Evolutionary conservation across 208 protist species (phyloP).

Genomic region (Leishmania aethiopica): DNA sequence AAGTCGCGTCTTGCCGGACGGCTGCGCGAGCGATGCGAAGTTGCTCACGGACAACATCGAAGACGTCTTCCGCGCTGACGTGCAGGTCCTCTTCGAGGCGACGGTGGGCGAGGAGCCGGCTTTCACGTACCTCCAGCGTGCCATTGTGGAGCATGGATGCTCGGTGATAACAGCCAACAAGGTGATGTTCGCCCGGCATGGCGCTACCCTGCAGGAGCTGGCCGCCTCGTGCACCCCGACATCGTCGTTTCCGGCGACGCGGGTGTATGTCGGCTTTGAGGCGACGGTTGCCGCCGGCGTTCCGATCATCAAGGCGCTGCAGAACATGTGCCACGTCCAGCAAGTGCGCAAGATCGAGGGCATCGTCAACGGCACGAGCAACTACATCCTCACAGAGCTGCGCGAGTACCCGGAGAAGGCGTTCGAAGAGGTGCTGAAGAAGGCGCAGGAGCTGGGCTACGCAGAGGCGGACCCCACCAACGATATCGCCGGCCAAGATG

Average conservation of each 20-base stretch:
- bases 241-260: constrained; percentile 17
- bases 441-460: constrained; percentile 44
- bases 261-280: constrained; percentile 34
- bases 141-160: constrained; percentile 35
- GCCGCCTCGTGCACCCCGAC: constrained; percentile 15
- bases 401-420: constrained; percentile 29
- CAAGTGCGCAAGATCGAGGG: constrained; percentile 38
- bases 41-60: constrained; percentile 32
- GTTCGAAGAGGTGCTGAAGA: constrained; percentile 29
- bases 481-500: constrained; percentile 43
- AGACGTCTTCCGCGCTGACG: constrained; percentile 20
- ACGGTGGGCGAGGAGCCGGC: constrained; percentile 41
- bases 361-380: constrained; percentile 46
- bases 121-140: constrained; percentile 28
- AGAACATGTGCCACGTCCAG: constrained; percentile 37
- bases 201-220: constrained; percentile 32
- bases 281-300: constrained; percentile 37
- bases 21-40: constrained; percentile 25
- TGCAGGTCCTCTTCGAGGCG: constrained; percentile 41
- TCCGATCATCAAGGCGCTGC: constrained; percentile 41
- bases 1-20: constrained; percentile 19
- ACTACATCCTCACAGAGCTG: constrained; percentile 43
- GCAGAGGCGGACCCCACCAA: constrained; percentile 43
- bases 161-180: constrained; percentile 47
- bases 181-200: constrained; percentile 42